Base-by-base conservation (phyloP, 306 rosid species). In the Acacia acuminata region DNA sequence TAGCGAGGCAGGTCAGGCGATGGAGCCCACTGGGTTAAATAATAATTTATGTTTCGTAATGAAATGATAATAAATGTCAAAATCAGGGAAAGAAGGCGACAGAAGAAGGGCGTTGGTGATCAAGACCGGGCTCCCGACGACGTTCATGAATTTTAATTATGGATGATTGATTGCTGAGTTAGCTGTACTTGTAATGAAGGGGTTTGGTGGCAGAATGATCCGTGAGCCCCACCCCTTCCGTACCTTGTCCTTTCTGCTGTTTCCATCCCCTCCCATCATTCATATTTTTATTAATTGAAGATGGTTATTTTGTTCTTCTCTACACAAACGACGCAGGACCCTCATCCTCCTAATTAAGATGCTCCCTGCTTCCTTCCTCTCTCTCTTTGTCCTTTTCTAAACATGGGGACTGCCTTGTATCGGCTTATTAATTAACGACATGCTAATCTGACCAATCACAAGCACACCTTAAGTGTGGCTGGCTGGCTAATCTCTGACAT, bases 51-150 rank as follows among this genome's bases (percentile, higher is more conserved):
- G 40, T 36, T 36, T 4, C 1, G 56, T 50, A 50, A 50, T 50
- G 16, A 14, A 47, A 47, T 47, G 17, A 8, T 25, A 67, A 22
- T 34, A 40, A 68, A 73, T 30, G 53, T 66, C 60, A 22, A 80
- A 58, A 79, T 38, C 61, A 82, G 77, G 87, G 30, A 76, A 50
- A 85, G 84, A 81, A 91, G 78, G 61, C 14, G 82, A 90, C 96
- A 94, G 55, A 85, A 80, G 79, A 87, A 84, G 86, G 91, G 84
- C 92, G 89, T 13, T 91, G 89, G 85, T 77, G 48, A 66, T 78
- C 83, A 86, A 85, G 89, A 90, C 84, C 88, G 80, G 90, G 84
- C 75, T 82, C 43, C 27, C 60, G 0, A 53, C 60, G 60, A 53
- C 60, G 60, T 19, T 6, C 14, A 47, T 47, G 1, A 4, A 47